Percentiles rank a stretch among this genome's conserved stretches.
phyloP scores from a whole-genome alignment of 2,329 filamentous ascomycete species.

The Calonectria honghensis region DNA sequence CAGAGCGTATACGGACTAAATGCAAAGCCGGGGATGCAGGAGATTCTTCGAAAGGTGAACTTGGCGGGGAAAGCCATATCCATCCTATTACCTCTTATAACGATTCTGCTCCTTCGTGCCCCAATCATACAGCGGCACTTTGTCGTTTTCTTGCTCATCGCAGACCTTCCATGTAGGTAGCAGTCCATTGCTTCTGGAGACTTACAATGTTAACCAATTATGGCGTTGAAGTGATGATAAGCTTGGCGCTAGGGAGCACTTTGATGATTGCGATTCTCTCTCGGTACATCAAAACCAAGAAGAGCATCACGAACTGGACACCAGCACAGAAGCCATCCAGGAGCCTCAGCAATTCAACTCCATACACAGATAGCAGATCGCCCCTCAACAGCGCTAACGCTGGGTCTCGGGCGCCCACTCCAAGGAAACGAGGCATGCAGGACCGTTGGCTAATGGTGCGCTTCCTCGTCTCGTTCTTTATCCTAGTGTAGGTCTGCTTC shows the following conservation, averaged over 20 bases:
- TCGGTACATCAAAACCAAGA: background rate
- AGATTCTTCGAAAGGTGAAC: slow-evolving; percentile 1
- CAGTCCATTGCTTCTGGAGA: background rate
- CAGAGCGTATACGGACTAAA: slow-evolving; percentile 19
- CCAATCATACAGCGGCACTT: background rate
- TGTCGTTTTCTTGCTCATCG: slow-evolving; percentile 1
- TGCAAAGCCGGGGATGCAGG: background rate
- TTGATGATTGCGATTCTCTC: slow-evolving; percentile 10
- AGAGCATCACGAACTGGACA: slow-evolving; percentile 14
- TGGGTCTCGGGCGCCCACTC: background rate
- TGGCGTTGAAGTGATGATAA: slow-evolving; percentile 8
- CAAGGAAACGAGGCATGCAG: slow-evolving; percentile 4
- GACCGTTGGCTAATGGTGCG: slow-evolving; percentile 21
- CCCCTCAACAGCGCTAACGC: background rate
- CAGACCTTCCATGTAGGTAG: slow-evolving; percentile 4
- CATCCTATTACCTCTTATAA: background rate
- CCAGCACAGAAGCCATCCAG: background rate
- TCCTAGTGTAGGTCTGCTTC: background rate
- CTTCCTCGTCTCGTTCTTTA: slow-evolving; percentile 7
- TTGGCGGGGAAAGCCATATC: slow-evolving; percentile 1
- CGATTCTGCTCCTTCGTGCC: slow-evolving; percentile 8
- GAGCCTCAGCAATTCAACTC: slow-evolving; percentile 5
- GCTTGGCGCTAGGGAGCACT: background rate
- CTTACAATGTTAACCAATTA: background rate
- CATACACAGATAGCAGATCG: slow-evolving; percentile 3